A percentile compares a stretch with the other conserved stretches of the same genome.
phyloP scores from a whole-genome alignment of 805 yeast species.

The Wickerhamiella shivajii region DNA sequence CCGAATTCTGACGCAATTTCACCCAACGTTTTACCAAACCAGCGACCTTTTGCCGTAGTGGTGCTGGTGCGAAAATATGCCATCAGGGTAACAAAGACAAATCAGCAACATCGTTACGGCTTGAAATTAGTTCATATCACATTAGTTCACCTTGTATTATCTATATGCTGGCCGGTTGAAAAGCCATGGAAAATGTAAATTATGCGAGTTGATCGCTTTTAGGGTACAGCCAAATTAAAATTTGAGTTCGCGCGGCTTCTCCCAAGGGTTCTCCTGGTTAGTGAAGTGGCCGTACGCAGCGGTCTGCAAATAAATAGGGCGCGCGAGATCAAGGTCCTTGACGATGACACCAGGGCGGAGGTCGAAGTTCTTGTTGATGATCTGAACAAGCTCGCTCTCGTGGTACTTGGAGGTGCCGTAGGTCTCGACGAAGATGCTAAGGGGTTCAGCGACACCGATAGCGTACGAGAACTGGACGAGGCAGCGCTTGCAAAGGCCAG shows the following conservation, averaged over 20 bases:
- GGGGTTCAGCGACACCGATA: conserved; percentile 99
- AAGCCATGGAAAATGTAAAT: background rate
- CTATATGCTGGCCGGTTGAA: conserved; percentile 8
- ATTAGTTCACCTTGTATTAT: conserved; percentile 1
- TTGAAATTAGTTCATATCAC: background rate
- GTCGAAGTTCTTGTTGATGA: conserved; percentile 89
- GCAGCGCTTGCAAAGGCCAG: conserved; percentile 93
- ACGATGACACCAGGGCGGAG: conserved; percentile 99
- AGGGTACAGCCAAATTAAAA: conserved; percentile 18
- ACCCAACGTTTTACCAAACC: conserved; percentile 13
- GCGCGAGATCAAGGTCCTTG: conserved; percentile 89
- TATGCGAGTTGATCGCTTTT: conserved; percentile 6
- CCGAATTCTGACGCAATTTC: conserved; percentile 15
- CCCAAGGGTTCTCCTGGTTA: conserved; percentile 98
- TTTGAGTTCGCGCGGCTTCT: conserved; percentile 56
- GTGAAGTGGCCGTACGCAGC: conserved; percentile 99
- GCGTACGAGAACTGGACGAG: conserved; percentile 98
- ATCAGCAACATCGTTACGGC: background rate
- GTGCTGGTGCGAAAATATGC: conserved; percentile 14
- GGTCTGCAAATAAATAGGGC: conserved; percentile 98
- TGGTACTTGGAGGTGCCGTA: conserved; percentile 93
- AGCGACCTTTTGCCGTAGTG: conserved; percentile 18
- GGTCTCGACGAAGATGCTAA: conserved; percentile 92
- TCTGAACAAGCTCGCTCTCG: conserved; percentile 78
- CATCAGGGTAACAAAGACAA: background rate